Conservation (phyloP, 345 rosid species). For the Aethionema arabicum region DNA sequence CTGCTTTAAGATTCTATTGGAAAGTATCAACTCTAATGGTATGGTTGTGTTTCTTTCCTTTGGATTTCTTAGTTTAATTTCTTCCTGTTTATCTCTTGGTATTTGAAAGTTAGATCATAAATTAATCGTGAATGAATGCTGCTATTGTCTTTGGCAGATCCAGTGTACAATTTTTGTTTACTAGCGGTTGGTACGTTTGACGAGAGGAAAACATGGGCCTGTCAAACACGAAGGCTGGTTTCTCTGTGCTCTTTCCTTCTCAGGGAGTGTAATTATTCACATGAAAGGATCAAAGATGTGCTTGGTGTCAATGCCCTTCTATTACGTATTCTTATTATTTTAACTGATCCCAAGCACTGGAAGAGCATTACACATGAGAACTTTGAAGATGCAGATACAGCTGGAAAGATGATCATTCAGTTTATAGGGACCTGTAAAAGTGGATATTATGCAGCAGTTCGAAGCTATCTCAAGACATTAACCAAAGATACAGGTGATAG, state of each 20-base stretch:
- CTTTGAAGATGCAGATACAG: constrained; percentile 49
- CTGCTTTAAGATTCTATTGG: constrained; percentile 73
- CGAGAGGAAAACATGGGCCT: constrained; percentile 69
- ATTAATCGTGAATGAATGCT: neutral
- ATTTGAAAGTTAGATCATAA: neutral
- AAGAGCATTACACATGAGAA: constrained; percentile 43
- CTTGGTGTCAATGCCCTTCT: constrained; percentile 55
- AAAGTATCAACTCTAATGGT: constrained; percentile 77
- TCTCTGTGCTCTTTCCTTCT: constrained; percentile 67
- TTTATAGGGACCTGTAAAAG: constrained; percentile 68
- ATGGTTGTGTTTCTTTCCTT: constrained; percentile 26
- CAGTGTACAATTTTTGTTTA: constrained; percentile 62
- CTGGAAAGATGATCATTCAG: constrained; percentile 54
- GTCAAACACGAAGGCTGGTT: constrained; percentile 66
- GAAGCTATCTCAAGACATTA: constrained; percentile 57
- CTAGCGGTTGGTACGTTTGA: constrained; percentile 54
- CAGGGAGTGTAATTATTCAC: constrained; percentile 47
- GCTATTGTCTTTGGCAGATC: constrained; percentile 49
- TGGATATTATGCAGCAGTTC: constrained; percentile 62
- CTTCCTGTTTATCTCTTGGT: neutral
- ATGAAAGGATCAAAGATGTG: constrained; percentile 43
- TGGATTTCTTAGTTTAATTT: neutral
- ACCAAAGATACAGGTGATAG: constrained; percentile 56
- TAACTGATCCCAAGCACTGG: constrained; percentile 82
- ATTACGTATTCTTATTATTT: constrained; percentile 62